Base-by-base conservation (phyloP, 2,329 filamentous ascomycete species). In the Hypoxylon sp. region DNA sequence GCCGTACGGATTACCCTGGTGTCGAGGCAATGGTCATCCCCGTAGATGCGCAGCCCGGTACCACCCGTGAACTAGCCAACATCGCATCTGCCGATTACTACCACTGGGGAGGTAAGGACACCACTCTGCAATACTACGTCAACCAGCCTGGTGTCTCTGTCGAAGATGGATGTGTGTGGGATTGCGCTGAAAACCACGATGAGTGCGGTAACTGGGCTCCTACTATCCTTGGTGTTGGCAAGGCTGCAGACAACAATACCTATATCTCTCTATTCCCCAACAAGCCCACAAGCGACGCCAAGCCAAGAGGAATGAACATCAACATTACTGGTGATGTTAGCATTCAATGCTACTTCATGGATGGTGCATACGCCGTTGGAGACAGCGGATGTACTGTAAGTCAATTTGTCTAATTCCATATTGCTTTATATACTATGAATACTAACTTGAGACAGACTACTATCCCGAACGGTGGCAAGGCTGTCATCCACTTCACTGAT, bases 1-100 rank as follows among this genome's bases (percentile, higher is more conserved):
- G 96, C 89, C 94, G 94, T 80, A 98, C 96, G 72, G 94, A 98
- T 80, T 99, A 99, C 83, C 96, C 96, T 69, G 95, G 94, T 78
- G 94, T 90, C 66, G 96, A 99, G 84, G 86, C 86, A 75, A 95
- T 97, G 90, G 93, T 92, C 60, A 87, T 98, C 66, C 93, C 95
- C 50, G 83, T 94, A 51, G 82, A 88, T 64, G 85, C 91, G 47
- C 72, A 80, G 4, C 82, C 92, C 58, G 92, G 92, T 66, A 76
- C 81, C 53, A 86, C 82, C 26, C 83, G 88, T 67, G 81, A 85
- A 37, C 83, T 99, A 72, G 93, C 92, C 78, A 95, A 93, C 84
- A 92, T 95, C 51, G 83, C 91, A 72, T 89, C 90, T 67, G 78
- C 80, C 53, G 85, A 83, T 55, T 97, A 95, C 85, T 98, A 94